phyloP scores from a whole-genome alignment of 345 rosid species.

The Hibiscus mutabilis region DNA sequence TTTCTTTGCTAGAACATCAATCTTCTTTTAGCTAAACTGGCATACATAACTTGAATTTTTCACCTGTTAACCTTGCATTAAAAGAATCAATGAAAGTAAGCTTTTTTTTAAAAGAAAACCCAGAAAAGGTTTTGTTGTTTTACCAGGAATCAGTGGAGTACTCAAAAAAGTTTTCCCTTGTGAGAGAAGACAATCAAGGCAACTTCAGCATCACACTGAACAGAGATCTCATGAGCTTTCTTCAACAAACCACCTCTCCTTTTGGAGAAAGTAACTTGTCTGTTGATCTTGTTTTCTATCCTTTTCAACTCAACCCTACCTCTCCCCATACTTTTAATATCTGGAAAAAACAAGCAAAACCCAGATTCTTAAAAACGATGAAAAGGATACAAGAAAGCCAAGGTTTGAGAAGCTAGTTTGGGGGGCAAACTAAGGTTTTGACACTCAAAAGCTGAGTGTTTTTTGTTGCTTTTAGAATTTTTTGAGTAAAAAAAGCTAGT shows the following conservation, averaged over 20 bases:
- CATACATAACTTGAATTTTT: not conserved
- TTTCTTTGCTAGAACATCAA: not conserved
- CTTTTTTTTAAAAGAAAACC: not conserved
- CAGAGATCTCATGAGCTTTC: constrained; percentile 86
- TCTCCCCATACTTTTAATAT: constrained; percentile 40
- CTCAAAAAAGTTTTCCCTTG: constrained; percentile 69
- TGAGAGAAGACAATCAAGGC: constrained; percentile 71
- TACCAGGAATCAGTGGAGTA: constrained; percentile 66
- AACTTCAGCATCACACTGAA: constrained; percentile 70
- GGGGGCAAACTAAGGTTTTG: too few species aligned
- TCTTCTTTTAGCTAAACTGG: not conserved
- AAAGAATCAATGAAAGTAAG: not conserved
- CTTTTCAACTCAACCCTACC: constrained; percentile 87
- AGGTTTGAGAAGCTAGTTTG: too few species aligned
- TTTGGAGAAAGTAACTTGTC: constrained; percentile 74
- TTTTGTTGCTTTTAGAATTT: too few species aligned
- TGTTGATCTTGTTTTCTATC: constrained; percentile 75
- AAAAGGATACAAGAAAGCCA: too few species aligned
- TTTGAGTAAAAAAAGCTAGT: too few species aligned
- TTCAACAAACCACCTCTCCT: constrained; percentile 65
- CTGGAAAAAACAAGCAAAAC: not conserved
- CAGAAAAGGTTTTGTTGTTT: not conserved
- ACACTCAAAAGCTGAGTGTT: too few species aligned
- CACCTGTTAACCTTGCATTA: not conserved
- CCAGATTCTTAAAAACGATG: not conserved